These are phyloP conservation scores for Pestalotiopsis sp. DNA, from an alignment of 2,329 filamentous ascomycete species.

Conservation along the genomic window DNA sequence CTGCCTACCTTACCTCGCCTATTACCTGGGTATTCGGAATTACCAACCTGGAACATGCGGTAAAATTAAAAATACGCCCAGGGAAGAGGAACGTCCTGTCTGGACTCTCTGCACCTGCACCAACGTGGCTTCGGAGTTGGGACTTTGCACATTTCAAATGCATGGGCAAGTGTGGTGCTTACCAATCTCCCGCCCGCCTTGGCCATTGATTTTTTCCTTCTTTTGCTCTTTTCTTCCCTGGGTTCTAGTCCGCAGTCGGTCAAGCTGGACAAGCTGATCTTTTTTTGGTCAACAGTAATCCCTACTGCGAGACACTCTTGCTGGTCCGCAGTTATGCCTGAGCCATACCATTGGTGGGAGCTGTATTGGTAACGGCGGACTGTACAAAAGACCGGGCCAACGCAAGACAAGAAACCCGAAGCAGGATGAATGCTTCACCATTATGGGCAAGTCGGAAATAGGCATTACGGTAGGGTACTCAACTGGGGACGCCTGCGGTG, in stretches of 20 bases:
- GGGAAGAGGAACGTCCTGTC: background rate
- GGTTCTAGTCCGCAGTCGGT: background rate
- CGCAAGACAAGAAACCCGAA: background rate
- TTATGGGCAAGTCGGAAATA: background rate
- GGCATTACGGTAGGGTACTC: background rate
- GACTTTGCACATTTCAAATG: background rate
- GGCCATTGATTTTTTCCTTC: background rate
- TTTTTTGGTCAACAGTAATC: background rate
- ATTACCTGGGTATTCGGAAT: background rate
- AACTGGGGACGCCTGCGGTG: background rate
- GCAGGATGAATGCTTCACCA: background rate
- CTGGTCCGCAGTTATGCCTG: slow-evolving; percentile 9
- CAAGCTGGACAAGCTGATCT: background rate
- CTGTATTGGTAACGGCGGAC: slow-evolving; percentile 8
- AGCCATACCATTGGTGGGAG: background rate
- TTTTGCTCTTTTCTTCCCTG: background rate
- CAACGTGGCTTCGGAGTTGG: slow-evolving; percentile 7
- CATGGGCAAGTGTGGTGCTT: background rate
- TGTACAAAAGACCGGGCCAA: background rate
- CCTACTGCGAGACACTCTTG: slow-evolving; percentile 1
- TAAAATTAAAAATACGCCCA: background rate
- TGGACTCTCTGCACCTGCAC: background rate
- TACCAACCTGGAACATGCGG: background rate
- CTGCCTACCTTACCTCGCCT: background rate
- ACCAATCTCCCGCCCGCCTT: slow-evolving; percentile 6